Evolutionary conservation across 306 rosid genomes (phyloP).

Genomic region (Gastrolobium villosum): DNA sequence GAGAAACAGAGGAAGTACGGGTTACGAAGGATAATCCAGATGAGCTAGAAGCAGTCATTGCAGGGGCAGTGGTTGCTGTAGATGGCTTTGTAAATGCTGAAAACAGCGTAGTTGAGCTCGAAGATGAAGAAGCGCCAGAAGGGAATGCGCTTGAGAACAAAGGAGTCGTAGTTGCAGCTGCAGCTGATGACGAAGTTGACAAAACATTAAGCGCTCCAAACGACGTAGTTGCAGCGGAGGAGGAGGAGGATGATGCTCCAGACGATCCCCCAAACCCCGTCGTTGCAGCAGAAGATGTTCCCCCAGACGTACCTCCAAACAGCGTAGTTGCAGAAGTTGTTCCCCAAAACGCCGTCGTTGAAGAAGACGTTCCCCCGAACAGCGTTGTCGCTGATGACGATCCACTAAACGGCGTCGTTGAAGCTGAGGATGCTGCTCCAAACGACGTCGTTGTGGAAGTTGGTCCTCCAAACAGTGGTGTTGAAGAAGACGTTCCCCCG

Average conservation of each 20-base stretch:
- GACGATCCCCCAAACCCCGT: constrained; percentile 10
- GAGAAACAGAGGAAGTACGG: constrained; percentile 61
- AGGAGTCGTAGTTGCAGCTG: constrained; percentile 53
- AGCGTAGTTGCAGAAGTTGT: constrained; percentile 26
- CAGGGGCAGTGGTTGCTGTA: constrained; percentile 44
- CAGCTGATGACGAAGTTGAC: constrained; percentile 44
- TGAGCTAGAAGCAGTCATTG: constrained; percentile 56
- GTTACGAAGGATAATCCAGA: constrained; percentile 63
- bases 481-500: not conserved
- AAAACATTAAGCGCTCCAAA: constrained; percentile 37
- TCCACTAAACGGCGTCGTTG: not conserved
- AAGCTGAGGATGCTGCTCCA: constrained; percentile 10
- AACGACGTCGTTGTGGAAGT: constrained; percentile 36
- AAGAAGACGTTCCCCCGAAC: constrained; percentile 15
- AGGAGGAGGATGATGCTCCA: too few relatives aligned
- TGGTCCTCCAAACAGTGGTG: not conserved
- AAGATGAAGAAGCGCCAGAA: constrained; percentile 45
- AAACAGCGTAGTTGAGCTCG: constrained; percentile 51
- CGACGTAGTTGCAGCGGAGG: not conserved
- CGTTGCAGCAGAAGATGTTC: constrained; percentile 9
- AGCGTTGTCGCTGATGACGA: too few relatives aligned
- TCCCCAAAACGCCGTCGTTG: constrained; percentile 23
- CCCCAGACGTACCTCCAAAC: constrained; percentile 30
- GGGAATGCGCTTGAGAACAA: constrained; percentile 55
- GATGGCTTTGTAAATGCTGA: constrained; percentile 56